A percentile compares a stretch with the other conserved stretches of the same genome.
These are phyloP conservation scores for Parasitella parasitica DNA, from an alignment of 371 early-diverging fungal species.

Conservation along the genomic window DNA sequence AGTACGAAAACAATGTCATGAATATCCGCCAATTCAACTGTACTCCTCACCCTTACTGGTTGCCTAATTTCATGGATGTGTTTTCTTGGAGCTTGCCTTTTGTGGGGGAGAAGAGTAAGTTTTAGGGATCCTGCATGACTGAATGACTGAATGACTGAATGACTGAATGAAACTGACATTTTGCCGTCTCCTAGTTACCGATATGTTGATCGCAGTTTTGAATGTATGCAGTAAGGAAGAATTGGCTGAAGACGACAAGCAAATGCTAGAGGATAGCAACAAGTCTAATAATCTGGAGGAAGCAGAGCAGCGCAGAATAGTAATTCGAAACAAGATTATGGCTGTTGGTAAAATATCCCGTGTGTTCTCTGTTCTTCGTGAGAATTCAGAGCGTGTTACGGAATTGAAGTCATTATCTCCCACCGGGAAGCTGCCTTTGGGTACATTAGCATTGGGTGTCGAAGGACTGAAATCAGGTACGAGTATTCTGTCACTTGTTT, in stretches of 20 bases:
- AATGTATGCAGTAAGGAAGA: conserved; percentile 88
- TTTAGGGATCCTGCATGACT: background rate
- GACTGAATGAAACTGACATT: background rate
- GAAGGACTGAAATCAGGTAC: conserved; percentile 85
- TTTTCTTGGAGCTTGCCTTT: conserved; percentile 98
- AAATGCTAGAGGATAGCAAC: conserved; percentile 22
- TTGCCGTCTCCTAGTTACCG: conserved; percentile 64
- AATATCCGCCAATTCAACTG: conserved; percentile 91
- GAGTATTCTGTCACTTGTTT: background rate
- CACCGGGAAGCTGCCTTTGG: conserved; percentile 77
- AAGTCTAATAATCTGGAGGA: conserved; percentile 35
- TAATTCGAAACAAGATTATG: conserved; percentile 88
- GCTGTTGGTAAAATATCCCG: conserved; percentile 91
- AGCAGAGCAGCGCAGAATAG: conserved; percentile 64
- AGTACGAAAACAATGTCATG: conserved; percentile 97
- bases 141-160: background rate
- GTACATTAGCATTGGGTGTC: conserved; percentile 85
- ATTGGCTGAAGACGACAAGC: conserved; percentile 53
- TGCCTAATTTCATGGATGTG: conserved; percentile 97
- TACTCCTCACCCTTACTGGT: conserved; percentile 95
- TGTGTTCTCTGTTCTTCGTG: conserved; percentile 85
- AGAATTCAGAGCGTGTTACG: conserved; percentile 87
- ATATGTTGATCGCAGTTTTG: conserved; percentile 92
- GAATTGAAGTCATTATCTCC: conserved; percentile 92
- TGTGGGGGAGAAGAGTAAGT: conserved; percentile 95